Percentiles rank a stretch among this genome's conserved stretches.
Conservation (phyloP, 2,329 filamentous ascomycete species). For the Ophiocordyceps australis region DNA sequence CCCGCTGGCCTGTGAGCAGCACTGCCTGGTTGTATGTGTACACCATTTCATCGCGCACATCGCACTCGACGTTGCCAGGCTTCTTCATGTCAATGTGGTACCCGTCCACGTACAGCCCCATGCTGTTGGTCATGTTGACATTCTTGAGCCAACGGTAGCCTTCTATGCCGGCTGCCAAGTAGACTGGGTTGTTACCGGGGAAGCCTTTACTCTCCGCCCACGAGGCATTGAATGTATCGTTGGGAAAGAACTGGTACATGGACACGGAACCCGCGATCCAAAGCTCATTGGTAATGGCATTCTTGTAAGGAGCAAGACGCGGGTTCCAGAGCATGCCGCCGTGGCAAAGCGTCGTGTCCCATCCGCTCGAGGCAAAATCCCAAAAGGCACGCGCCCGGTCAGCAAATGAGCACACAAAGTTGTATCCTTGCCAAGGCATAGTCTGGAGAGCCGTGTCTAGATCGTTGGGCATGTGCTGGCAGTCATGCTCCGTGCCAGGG, state of each 20-base stretch:
- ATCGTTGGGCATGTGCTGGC: conserved; percentile 2
- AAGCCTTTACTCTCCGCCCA: conserved; percentile 23
- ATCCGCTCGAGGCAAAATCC: conserved; percentile 60
- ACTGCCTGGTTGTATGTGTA: conserved; percentile 96
- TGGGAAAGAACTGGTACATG: conserved; percentile 84
- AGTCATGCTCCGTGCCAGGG: conserved; percentile 6
- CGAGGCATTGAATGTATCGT: conserved; percentile 56
- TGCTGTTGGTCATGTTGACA: conserved; percentile 63
- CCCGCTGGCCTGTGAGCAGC: conserved; percentile 62
- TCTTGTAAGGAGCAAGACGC: conserved; percentile 69
- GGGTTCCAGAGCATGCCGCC: conserved; percentile 92
- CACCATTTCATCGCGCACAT: conserved; percentile 70
- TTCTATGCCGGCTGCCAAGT: conserved; percentile 55
- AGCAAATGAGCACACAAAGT: conserved; percentile 61
- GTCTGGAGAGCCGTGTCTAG: conserved; percentile 7
- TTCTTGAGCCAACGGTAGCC: conserved; percentile 66
- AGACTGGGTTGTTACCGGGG: conserved; percentile 33
- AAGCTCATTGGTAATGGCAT: conserved; percentile 87
- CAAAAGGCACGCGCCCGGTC: conserved; percentile 76
- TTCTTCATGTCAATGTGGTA: conserved; percentile 58
- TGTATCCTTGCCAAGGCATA: conserved; percentile 54
- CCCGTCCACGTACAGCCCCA: conserved; percentile 69
- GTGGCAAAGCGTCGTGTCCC: conserved; percentile 63
- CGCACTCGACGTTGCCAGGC: conserved; percentile 54
- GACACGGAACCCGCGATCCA: conserved; percentile 68